Conservation (phyloP, 768 basidiomycete species). For the Lanmaoa rubissima region DNA sequence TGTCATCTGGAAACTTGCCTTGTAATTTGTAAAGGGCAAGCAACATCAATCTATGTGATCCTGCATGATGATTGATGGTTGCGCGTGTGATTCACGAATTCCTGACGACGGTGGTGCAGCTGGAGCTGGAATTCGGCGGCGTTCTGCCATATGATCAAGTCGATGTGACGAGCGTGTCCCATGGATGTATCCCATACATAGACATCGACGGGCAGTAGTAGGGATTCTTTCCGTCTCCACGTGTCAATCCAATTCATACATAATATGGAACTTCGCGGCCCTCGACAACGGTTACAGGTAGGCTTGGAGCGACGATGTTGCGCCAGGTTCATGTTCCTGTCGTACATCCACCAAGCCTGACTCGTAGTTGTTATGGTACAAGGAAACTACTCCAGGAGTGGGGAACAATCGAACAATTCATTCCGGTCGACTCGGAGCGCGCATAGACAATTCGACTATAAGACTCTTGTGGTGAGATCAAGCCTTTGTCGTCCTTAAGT, state of each 20-base stretch:
- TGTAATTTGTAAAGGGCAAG: neutral
- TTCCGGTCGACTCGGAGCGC: neutral
- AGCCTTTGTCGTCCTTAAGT: no score
- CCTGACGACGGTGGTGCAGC: neutral
- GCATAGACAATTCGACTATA: neutral
- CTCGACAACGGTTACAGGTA: neutral
- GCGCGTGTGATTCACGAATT: neutral
- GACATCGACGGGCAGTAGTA: neutral
- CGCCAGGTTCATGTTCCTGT: neutral
- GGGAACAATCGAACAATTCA: neutral
- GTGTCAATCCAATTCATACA: neutral
- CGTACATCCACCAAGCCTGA: neutral
- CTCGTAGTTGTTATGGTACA: neutral
- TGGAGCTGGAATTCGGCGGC: neutral
- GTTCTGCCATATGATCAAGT: neutral
- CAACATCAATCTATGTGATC: no score
- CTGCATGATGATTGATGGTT: neutral
- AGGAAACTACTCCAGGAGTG: neutral
- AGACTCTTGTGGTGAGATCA: no score
- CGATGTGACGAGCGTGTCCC: neutral
- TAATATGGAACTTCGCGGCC: neutral
- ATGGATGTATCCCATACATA: neutral
- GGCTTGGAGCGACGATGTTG: neutral
- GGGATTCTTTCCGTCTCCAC: neutral
- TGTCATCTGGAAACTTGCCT: neutral